A percentile compares a stretch with the other conserved stretches of the same genome.
Evolutionary conservation across 306 rosid genomes (phyloP).

Genomic region (Sesbania bispinosa): DNA sequence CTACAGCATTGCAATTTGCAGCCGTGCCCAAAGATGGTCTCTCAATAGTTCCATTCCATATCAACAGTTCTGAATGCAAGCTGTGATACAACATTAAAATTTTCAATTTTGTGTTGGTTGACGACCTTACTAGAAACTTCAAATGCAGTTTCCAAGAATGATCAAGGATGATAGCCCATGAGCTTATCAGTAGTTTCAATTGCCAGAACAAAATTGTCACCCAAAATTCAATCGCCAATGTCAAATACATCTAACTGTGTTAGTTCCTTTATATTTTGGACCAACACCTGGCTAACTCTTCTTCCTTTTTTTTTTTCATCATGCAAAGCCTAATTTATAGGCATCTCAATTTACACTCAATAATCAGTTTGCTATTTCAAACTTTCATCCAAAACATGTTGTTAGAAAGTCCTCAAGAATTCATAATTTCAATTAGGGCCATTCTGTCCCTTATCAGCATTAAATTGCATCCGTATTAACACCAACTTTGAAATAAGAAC

Average conservation of each 20-base stretch:
- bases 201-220: not conserved
- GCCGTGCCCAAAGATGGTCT: not conserved
- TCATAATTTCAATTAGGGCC: not conserved
- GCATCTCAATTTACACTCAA: not conserved
- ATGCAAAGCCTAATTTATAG: not conserved
- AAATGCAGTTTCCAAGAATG: not conserved
- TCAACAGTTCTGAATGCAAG: not conserved
- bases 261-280: not conserved
- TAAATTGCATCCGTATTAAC: not conserved
- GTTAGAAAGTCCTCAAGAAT: not conserved
- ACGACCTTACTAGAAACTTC: constrained; percentile 2
- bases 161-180: not conserved
- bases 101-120: not conserved
- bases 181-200: not conserved
- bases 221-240: not conserved
- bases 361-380: not conserved
- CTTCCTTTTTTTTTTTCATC: not conserved
- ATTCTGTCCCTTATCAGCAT: not conserved
- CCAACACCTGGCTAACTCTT: not conserved
- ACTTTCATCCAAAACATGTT: not conserved
- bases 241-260: not conserved
- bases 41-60: not conserved
- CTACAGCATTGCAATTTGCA: not conserved
- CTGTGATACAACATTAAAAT: not conserved
- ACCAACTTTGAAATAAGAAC: not conserved